Evolutionary conservation across 2,329 filamentous ascomycete species (phyloP), one percentile per base, ranked within the genome.

Genomic region (Rhytidhysteron rufulum): DNA sequence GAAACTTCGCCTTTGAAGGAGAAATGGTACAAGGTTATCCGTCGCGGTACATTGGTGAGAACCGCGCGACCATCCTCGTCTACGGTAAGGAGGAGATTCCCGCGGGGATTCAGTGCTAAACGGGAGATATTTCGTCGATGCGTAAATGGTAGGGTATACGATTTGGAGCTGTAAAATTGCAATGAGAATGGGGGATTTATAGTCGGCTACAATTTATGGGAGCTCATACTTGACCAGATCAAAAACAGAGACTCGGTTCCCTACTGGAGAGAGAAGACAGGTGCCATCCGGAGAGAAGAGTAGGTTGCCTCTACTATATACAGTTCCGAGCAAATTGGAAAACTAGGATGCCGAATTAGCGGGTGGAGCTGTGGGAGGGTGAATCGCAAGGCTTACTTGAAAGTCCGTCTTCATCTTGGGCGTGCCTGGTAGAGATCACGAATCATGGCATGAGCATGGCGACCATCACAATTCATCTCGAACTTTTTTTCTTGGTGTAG

Each of bases 261-360:
- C 93, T 39, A 98, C 93, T 6, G 93, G 94, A 32, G 93, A 98
- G 59, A 94, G 87, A 51, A 98, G 79, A 70, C 88, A 91, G 57
- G 88, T 93, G 63, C 94, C 94, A 79, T 98, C 91, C 46, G 90
- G 88, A 57, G 88, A 94, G 74, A 94, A 98, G 63, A 96, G 79
- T 60, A 98, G 80, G 67, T 97, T 98, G 70, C 94, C 93, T 79
- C 90, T 88, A 73, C 89, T 88, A 75, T 97, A 98, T 63, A 98
- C 93, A 54, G 93, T 98, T 64, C 93, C 94, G 60, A 98, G 80
- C 65, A 98, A 80, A 71, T 97, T 98, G 66, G 91, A 95, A 72
- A 98, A 98, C 90, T 96, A 59, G 2, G 31, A 34, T n/a, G 18
- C n/a, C 11, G 7, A 7, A 45, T 70, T 42, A 71, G 54, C 16